phyloP scores from a whole-genome alignment of 108 stramenopile genomes.

The Chaetoceros tenuissimus region DNA sequence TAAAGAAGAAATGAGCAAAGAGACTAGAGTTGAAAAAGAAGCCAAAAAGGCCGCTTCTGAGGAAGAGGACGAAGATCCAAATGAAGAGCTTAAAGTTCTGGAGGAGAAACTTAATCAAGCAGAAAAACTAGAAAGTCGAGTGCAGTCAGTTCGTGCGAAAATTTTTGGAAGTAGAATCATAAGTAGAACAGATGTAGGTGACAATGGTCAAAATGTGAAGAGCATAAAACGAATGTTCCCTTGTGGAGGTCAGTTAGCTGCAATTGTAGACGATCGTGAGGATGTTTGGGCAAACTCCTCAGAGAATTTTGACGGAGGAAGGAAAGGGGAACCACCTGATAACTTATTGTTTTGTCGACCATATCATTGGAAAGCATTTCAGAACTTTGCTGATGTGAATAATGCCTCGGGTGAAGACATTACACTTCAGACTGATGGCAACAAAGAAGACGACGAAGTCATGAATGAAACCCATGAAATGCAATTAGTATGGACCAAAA shows the following conservation, averaged over 20 bases:
- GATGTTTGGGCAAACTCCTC: conserved; percentile 87
- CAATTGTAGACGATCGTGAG: conserved; percentile 82
- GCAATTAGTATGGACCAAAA: conserved; percentile 59
- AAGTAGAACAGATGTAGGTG: conserved; percentile 76
- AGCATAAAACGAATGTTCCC: conserved; percentile 76
- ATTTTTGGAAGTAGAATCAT: conserved; percentile 83
- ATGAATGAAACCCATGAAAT: conserved; percentile 37
- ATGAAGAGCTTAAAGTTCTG: conserved; percentile 35
- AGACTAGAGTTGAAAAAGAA: conserved; percentile 6
- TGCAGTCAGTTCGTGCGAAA: conserved; percentile 42
- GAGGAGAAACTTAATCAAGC: conserved; percentile 37
- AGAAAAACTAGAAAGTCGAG: conserved; percentile 53
- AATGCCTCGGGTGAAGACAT: conserved; percentile 71
- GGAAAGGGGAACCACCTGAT: conserved; percentile 77
- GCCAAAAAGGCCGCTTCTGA: neutral
- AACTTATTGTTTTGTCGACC: conserved; percentile 69
- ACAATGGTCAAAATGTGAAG: conserved; percentile 77
- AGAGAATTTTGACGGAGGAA: conserved; percentile 42
- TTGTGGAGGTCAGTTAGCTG: conserved; percentile 79
- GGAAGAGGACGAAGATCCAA: conserved; percentile 6
- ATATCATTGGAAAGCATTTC: conserved; percentile 77
- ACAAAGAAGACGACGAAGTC: conserved; percentile 7
- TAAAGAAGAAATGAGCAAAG: conserved; percentile 4
- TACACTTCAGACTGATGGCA: conserved; percentile 19
- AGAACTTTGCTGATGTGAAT: conserved; percentile 79